These are phyloP conservation scores for Saksenaea vasiformis DNA, from an alignment of 371 early-diverging fungal genomes.

Conservation along the genomic window DNA sequence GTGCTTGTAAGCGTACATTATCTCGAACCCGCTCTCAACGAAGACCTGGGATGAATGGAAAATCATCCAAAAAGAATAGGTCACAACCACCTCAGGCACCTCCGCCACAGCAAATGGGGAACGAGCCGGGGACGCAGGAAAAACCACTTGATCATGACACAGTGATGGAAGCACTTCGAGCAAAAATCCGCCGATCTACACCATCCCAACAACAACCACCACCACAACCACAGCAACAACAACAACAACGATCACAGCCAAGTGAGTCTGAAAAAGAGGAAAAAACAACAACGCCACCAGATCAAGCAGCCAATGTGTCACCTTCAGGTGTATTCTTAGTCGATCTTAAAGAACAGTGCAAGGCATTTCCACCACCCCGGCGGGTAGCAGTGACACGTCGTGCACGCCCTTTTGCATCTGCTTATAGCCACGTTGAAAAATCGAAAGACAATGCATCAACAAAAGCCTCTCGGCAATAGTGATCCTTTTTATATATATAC, in stretches of 20 bases:
- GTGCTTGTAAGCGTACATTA: slow-evolving; percentile 28
- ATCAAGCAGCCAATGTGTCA: slow-evolving; percentile 36
- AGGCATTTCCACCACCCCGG: slow-evolving; percentile 25
- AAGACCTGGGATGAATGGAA: slow-evolving; percentile 25
- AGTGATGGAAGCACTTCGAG: slow-evolving; percentile 31
- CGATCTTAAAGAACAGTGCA: slow-evolving; percentile 44
- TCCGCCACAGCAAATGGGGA: slow-evolving; percentile 3
- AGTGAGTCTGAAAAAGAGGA: neutral
- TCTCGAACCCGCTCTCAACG: slow-evolving; percentile 42
- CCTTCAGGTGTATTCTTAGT: slow-evolving; percentile 44
- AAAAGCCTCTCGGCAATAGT: neutral
- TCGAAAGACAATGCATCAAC: slow-evolving; percentile 17
- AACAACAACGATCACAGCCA: slow-evolving; percentile 15
- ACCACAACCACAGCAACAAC: slow-evolving; percentile 16
- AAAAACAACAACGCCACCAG: neutral
- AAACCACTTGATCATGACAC: slow-evolving; percentile 21
- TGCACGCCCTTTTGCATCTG: slow-evolving; percentile 43
- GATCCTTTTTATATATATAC: neutral
- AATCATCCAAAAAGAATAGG: slow-evolving; percentile 30
- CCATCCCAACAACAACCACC: neutral
- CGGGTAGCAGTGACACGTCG: slow-evolving; percentile 39
- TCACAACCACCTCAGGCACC: slow-evolving; percentile 11
- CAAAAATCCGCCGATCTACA: slow-evolving; percentile 19
- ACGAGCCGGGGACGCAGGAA: slow-evolving; percentile 9
- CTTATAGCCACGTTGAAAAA: slow-evolving; percentile 29